Conservation (phyloP, 495 filamentous ascomycete genomes). For the Sphaerosporella brunnea region DNA sequence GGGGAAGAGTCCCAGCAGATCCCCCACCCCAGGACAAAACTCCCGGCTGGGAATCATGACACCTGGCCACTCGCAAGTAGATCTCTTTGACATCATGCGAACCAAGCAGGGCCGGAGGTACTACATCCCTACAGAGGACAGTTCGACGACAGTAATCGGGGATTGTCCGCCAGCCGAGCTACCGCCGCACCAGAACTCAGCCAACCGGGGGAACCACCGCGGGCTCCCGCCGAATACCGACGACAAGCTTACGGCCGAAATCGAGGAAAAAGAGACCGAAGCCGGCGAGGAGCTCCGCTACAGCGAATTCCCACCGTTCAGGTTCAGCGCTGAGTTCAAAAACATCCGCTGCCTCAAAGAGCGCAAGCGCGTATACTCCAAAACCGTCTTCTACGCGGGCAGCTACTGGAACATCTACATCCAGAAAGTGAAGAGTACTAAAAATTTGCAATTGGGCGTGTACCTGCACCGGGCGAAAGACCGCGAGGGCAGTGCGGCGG, state of each 20-base stretch:
- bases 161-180: slow-evolving; percentile 29
- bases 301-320: slow-evolving; percentile 40
- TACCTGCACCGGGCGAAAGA: slow-evolving; percentile 45
- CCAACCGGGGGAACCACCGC: slow-evolving; percentile 18
- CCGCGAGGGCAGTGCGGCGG: slow-evolving; percentile 29
- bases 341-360: slow-evolving; percentile 39
- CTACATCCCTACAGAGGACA: slow-evolving; percentile 40
- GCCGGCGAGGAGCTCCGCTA: slow-evolving; percentile 27
- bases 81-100: neutral
- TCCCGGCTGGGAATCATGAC: neutral
- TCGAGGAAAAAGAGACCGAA: neutral
- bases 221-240: neutral
- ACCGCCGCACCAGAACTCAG: slow-evolving; percentile 19
- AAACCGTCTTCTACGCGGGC: slow-evolving; percentile 46
- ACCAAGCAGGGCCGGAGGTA: slow-evolving; percentile 29
- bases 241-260: neutral
- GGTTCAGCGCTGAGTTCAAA: slow-evolving; percentile 42
- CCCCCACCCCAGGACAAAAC: neutral
- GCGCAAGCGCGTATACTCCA: slow-evolving; percentile 42
- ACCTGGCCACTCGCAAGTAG: neutral
- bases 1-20: neutral
- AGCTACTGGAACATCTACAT: slow-evolving; percentile 46
- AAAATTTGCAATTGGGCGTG: slow-evolving; percentile 40
- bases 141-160: slow-evolving; percentile 38
- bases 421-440: slow-evolving; percentile 36